A percentile compares a stretch with the other conserved stretches of the same genome.
Conservation (phyloP, 768 basidiomycete species). For the Aureoboletus auriporus region DNA sequence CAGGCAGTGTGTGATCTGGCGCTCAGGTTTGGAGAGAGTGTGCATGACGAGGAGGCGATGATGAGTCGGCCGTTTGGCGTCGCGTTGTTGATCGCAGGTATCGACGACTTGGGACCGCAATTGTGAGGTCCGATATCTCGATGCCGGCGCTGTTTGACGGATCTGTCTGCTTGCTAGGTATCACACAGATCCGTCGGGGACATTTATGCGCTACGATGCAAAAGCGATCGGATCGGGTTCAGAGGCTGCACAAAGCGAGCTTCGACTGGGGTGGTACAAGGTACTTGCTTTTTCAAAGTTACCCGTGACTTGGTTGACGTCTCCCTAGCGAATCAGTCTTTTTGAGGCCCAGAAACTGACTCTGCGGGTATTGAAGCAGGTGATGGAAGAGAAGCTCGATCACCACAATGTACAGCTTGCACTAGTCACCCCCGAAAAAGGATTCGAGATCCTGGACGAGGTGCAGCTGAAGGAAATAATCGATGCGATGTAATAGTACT, state of each 20-base stretch:
- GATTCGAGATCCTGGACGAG: constrained; percentile 91
- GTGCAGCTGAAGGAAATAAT: constrained; percentile 77
- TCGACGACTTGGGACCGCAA: constrained; percentile 95
- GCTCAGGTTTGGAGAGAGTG: constrained; percentile 96
- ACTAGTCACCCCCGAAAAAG: constrained; percentile 79
- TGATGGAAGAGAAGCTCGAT: constrained; percentile 78
- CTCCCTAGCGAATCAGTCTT: constrained; percentile 79
- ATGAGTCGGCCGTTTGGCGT: constrained; percentile 99
- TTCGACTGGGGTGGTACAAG: constrained; percentile 97
- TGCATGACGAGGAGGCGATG: constrained; percentile 97
- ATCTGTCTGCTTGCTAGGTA: constrained; percentile 49
- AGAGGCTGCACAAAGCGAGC: constrained; percentile 94
- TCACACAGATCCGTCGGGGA: constrained; percentile 98
- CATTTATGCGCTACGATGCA: constrained; percentile 93
- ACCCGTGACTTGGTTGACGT: too few species aligned
- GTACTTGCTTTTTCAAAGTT: constrained; percentile 35
- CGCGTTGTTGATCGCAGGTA: constrained; percentile 93
- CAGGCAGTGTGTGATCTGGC: constrained; percentile 98
- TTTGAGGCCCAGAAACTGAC: constrained; percentile 84
- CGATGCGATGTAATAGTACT: constrained; percentile 62
- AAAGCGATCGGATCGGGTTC: constrained; percentile 99
- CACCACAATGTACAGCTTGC: constrained; percentile 72
- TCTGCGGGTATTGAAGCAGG: constrained; percentile 91
- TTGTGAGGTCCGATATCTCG: constrained; percentile 51
- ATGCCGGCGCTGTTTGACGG: constrained; percentile 3